phyloP scores from a whole-genome alignment of 2,329 filamentous ascomycete species.

The Thelonectria rubi region DNA sequence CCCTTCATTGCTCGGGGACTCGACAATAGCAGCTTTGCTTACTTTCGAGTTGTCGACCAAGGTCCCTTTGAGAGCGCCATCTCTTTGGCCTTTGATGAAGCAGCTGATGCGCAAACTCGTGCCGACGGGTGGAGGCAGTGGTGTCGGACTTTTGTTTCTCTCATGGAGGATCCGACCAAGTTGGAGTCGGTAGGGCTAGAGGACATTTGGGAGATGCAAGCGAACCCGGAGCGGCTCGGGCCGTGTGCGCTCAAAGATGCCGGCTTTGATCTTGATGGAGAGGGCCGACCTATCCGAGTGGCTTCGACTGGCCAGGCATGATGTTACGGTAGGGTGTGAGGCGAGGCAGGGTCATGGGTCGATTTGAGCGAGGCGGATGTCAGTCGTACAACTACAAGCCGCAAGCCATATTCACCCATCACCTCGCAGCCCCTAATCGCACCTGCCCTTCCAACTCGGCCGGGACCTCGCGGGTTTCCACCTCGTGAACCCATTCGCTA shows the following conservation, averaged over 20 bases:
- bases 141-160: not conserved
- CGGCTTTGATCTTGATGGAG: not conserved
- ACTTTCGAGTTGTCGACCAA: not conserved
- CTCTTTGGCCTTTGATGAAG: no score
- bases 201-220: not conserved
- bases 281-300: no score
- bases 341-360: no score
- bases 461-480: not conserved
- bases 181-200: not conserved
- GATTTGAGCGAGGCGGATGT: no score
- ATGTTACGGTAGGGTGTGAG: no score
- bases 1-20: not conserved
- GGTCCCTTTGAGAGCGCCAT: not conserved
- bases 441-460: not conserved
- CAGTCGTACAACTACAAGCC: no score
- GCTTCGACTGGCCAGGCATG: no score
- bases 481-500: not conserved
- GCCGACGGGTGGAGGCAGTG: no score
- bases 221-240: not conserved
- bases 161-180: not conserved
- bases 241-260: not conserved
- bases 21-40: not conserved
- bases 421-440: not conserved
- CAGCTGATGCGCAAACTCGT: no score
- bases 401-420: not conserved